Base-by-base conservation (phyloP, 2,329 filamentous ascomycete genomes). In the Neobulgaria alba region DNA sequence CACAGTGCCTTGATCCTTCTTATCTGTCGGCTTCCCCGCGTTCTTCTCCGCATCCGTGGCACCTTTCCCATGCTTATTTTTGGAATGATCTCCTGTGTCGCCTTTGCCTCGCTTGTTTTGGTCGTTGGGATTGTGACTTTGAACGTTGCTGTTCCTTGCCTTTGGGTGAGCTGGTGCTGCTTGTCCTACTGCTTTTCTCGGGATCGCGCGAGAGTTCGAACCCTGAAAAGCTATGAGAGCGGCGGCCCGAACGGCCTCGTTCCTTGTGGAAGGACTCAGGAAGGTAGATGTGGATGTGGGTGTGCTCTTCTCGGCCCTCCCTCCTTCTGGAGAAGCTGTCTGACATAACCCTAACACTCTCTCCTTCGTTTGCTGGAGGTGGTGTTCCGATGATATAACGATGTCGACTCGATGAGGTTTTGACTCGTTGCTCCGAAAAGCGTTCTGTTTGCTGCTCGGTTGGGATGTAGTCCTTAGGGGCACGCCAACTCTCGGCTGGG, bases 181-280 rank as follows among this genome's bases (percentile, higher is more conserved):
- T n/a, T 62, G 77, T 67, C 39, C 39, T 43, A 41, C 46, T 26
- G 41, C 33, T 36, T 40, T 47, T 21, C 38, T 44, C 21, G 26
- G 29, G 33, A 43, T 18, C 36, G 33, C 46, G 33, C 41, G 45
- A 40, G 32, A 49, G 38, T 21, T 44, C 39, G 36, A 46, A 39
- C 31, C 65, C 57, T 51, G 82, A 77, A 61, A 77, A 73, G 63
- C 85, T 76, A 63, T 78, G 75, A 63, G 82, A 79, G 62, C 75
- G 79, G 71, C 86, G 83, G 80, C 94, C 93, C 36, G 38, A 14
- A 43, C 47, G 23, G 39, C 35, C 9, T 38, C 29, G 10, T 43
- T 33, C 36, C 38, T 35, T 29, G 46, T 42, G 36, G 31, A 29
- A 10, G 29, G 37, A 33, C 15, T 42, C 29, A 21, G 55, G 57